Evolutionary conservation across 805 yeast genomes (phyloP).

Genomic region (Zygoascus bituminiphila): DNA sequence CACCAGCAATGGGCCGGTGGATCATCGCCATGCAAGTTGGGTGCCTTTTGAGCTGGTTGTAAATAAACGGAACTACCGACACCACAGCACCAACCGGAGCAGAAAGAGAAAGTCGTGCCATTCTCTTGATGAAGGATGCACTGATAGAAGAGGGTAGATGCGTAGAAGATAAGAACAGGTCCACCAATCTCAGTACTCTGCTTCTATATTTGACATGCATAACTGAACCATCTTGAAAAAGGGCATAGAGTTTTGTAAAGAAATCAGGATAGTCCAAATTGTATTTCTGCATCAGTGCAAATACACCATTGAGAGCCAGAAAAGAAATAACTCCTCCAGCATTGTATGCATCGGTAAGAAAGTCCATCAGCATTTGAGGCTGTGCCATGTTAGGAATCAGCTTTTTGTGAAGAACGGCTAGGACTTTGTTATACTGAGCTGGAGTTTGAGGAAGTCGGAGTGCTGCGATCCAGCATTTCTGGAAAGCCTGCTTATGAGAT

Average conservation of each 20-base stretch:
- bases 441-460: conserved; percentile 42
- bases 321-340: conserved; percentile 55
- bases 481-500: conserved; percentile 56
- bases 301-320: conserved; percentile 78
- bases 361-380: conserved; percentile 87
- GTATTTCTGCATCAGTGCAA: conserved; percentile 69
- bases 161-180: conserved; percentile 75
- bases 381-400: conserved; percentile 72
- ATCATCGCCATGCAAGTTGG: conserved; percentile 89
- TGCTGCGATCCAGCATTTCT: conserved; percentile 54
- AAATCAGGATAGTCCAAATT: conserved; percentile 91
- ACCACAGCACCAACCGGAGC: conserved; percentile 89
- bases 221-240: conserved; percentile 59
- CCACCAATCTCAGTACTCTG: conserved; percentile 80
- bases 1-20: conserved; percentile 37
- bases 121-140: conserved; percentile 80
- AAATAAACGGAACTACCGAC: conserved; percentile 79
- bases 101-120: conserved; percentile 64
- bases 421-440: conserved; percentile 58
- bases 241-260: conserved; percentile 68
- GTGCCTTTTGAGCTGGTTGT: conserved; percentile 81
- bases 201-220: conserved; percentile 75
- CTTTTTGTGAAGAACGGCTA: conserved; percentile 70
- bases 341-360: conserved; percentile 78
- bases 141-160: conserved; percentile 77